phyloP scores from a whole-genome alignment of 2,329 filamentous ascomycete genomes.

The Penicillium paneum region DNA sequence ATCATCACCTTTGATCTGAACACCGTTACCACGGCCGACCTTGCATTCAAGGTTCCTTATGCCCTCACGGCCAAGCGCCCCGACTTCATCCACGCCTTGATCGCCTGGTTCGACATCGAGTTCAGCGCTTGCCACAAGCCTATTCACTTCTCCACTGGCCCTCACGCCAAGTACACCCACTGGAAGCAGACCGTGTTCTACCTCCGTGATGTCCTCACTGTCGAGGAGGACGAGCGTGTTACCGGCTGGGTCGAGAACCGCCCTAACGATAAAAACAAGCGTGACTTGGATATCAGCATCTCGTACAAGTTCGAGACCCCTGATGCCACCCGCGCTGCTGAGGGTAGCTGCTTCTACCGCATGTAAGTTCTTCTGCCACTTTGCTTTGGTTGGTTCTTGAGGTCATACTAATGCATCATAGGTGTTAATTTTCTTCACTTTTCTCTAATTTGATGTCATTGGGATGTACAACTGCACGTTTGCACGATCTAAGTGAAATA shows the following conservation, averaged over 20 bases:
- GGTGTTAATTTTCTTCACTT: conserved; percentile 26
- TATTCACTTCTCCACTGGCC: conserved; percentile 92
- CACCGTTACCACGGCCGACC: conserved; percentile 77
- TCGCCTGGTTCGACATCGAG: conserved; percentile 99
- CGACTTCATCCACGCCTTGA: conserved; percentile 93
- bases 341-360: conserved; percentile 76
- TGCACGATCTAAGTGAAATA: conserved; percentile 18
- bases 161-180: conserved; percentile 98
- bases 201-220: conserved; percentile 85
- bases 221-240: conserved; percentile 80
- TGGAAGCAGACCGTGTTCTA: conserved; percentile 99
- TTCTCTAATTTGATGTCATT: conserved; percentile 17
- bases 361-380: conserved; percentile 44
- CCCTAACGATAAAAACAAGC: conserved; percentile 90
- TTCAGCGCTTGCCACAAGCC: conserved; percentile 98
- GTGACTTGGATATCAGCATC: conserved; percentile 89
- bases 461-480: conserved; percentile 17
- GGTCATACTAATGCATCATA: conserved; percentile 1
- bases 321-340: conserved; percentile 65
- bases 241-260: conserved; percentile 71
- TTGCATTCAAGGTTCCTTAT: conserved; percentile 80
- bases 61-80: conserved; percentile 73
- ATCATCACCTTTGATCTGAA: conserved; percentile 91
- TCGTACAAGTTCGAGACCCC: conserved; percentile 75
- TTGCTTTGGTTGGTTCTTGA: neutral